Base-by-base conservation (phyloP, 1,139 yeast genomes). In the Wickerhamomyces sp. region DNA sequence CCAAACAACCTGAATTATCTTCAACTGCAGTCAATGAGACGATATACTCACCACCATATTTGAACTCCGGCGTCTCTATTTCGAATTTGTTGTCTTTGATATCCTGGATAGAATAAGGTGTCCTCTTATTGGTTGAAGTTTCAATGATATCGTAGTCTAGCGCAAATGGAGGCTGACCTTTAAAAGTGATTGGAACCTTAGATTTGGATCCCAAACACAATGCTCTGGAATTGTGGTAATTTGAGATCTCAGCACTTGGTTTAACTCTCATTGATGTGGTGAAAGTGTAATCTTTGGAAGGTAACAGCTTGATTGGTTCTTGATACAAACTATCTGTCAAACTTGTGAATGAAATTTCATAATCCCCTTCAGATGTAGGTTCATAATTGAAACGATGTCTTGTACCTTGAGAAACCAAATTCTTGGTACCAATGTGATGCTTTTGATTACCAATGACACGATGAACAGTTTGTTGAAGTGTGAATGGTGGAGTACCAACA, bases 361-460 rank as follows among this genome's bases (percentile, higher is more conserved):
- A 91, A 28, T 72, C 73, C 0, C 98, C 98, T 49, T 88, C 95
- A 4, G 70, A 66, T 1, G 78, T 72, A 3, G 99, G 97, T 43
- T 75, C 75, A 56, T 84, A 87, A 31, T 72, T 69, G 48, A 83
- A 77, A 30, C 77, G 70, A 35, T 68, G 69, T 37, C 78, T 63
- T 4, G 68, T 61, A 32, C 68, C 64, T 27, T 54, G 54, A 0
- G 67, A 62, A 1, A 53, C 45, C 6, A 63, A 47, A 30, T 52
- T 58, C 37, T 64, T 67, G 1, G 66, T 55, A 15, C 63, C 64
- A 16, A 62, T 41, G 8, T 62, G 51, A 23, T 45, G 54, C 28
- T 52, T 52, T 25, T 61, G 31, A 54, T 53, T 44, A n/a, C 42
- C 60, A 23, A 66, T 60, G 16, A 74, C 66, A 37, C 75, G 73